Evolutionary conservation across 176 grass and related monocot species (phyloP), one percentile per base, ranked within the genome.

Genomic region (Phoenix dactylifera): DNA sequence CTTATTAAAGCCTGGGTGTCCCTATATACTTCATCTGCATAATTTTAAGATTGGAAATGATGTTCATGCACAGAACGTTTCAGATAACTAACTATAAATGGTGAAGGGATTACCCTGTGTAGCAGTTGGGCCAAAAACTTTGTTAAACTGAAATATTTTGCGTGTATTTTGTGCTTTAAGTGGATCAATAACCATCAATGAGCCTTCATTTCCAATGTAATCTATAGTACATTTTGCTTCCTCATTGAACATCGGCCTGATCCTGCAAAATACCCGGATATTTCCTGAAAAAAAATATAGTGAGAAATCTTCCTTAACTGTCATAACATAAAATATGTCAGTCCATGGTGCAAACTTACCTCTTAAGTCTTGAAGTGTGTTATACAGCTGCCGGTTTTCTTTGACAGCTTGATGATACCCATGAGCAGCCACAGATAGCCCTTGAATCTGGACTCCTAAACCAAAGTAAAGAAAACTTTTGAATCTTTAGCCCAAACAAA

Each of bases 351-450:
- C 35, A 44, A 74, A 64, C 30, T 54, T 90, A 95, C 86, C 90
- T 79, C 65, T 62, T 60, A 95, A 32, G 68, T 90, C 90, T 84
- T 90, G 90, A 87, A 95, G 83, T 59, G 72, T 79, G 77, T 95
- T 90, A 74, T 95, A 95, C 66, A 95, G 70, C 58, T 89, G 83
- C 73, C 57, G 84, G 54, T 89, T 90, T 82, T 95, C 90, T 84
- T 87, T 84, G 28, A 87, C 57, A 60, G 74, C 83, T 71, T 87
- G 67, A 61, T 87, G 80, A 68, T 95, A 95, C 35, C 74, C 60
- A 81, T 66, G 66, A 79, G 86, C 80, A 74, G 80, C 73, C 81
- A 69, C 76, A 22, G 74, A 82, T 49, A 95, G 64, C 24, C 70
- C 80, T 74, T 79, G 67, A 67, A 89, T 68, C 72, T 79, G 83